Conservation (phyloP, 495 filamentous ascomycete genomes). For the Tetracladium setigerum region DNA sequence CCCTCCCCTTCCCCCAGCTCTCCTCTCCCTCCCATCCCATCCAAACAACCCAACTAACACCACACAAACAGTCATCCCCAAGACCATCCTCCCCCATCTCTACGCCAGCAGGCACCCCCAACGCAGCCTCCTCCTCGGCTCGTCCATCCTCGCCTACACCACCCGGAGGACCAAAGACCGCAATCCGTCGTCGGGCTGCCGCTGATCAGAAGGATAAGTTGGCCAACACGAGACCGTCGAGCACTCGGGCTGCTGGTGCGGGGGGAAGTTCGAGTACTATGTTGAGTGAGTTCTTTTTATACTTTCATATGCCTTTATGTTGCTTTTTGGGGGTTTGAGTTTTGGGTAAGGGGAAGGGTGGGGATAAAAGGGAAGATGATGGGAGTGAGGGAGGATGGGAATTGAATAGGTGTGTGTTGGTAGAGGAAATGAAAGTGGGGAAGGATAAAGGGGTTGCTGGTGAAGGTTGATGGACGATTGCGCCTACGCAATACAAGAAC, state of each 20-base stretch:
- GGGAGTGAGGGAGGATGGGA: background rate
- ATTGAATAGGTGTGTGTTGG: background rate
- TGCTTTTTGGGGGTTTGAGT: background rate
- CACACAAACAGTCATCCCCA: conserved; percentile 57
- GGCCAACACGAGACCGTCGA: conserved; percentile 82
- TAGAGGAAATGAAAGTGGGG: background rate
- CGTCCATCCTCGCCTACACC: conserved; percentile 80
- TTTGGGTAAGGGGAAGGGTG: background rate
- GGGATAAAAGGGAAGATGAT: background rate
- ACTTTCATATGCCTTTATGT: background rate
- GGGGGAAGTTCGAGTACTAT: conserved; percentile 96
- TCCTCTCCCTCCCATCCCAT: background rate
- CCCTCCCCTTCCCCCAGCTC: too few species aligned
- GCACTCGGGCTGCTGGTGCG: conserved; percentile 87
- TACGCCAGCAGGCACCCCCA: conserved; percentile 27
- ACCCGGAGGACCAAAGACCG: conserved; percentile 92
- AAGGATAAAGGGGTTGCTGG: background rate
- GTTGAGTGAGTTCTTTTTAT: conserved; percentile 59
- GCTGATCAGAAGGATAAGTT: conserved; percentile 93
- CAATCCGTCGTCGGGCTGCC: conserved; percentile 85
- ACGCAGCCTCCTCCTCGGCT: conserved; percentile 49
- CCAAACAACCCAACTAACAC: conserved; percentile 11
- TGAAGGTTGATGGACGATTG: too few species aligned
- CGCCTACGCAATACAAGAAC: too few species aligned
- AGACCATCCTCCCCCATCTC: conserved; percentile 56